Evolutionary conservation across 345 rosid genomes (phyloP).

Genomic region (Moricandia moricandioides): DNA sequence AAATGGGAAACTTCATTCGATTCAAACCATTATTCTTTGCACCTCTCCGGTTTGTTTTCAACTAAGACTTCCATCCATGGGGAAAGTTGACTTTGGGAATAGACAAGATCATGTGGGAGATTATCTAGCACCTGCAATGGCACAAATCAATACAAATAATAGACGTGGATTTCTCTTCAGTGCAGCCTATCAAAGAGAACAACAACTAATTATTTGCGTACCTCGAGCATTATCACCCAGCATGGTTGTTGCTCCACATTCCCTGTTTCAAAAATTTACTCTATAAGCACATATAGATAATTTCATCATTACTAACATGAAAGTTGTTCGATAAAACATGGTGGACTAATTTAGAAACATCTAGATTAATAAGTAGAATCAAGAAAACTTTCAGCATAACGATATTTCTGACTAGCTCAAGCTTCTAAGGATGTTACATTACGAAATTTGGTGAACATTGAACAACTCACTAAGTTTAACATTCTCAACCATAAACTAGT

Average conservation of each 20-base stretch:
- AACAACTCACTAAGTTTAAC: constrained; percentile 1
- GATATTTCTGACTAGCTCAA: background rate
- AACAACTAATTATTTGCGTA: constrained; percentile 22
- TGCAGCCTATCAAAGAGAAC: background rate
- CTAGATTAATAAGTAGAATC: background rate
- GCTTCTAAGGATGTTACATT: background rate
- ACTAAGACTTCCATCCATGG: constrained; percentile 98
- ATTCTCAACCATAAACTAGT: constrained; percentile 8
- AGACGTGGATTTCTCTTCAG: background rate
- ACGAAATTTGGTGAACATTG: background rate
- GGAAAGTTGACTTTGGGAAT: constrained; percentile 73
- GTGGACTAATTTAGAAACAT: background rate
- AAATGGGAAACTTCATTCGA: constrained; percentile 3
- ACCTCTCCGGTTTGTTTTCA: constrained; percentile 72
- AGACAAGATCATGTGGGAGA: constrained; percentile 90
- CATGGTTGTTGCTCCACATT: constrained; percentile 75
- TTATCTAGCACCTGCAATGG: constrained; percentile 89
- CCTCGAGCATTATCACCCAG: constrained; percentile 98
- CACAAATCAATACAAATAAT: background rate
- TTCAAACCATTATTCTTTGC: constrained; percentile 2
- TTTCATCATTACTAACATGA: background rate
- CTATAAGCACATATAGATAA: constrained; percentile 19
- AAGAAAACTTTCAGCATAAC: constrained; percentile 4
- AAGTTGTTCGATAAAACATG: no score
- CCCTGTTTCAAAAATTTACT: constrained; percentile 43